Evolutionary conservation across 2,329 filamentous ascomycete species (phyloP).

Genomic region (Calonectria fujianensis): DNA sequence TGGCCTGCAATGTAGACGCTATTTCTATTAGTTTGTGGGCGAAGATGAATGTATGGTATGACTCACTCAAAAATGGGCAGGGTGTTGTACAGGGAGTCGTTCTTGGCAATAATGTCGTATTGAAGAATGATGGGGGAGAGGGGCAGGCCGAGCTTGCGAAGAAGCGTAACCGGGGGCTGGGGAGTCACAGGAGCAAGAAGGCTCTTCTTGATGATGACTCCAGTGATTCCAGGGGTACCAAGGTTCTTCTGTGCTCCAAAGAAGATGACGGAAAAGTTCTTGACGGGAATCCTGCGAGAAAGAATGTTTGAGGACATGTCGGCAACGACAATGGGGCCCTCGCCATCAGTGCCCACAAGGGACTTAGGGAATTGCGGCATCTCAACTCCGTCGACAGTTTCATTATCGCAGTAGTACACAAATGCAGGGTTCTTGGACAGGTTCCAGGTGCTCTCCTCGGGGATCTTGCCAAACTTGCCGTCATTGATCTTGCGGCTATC

Average conservation of each 20-base stretch:
- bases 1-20: constrained; percentile 93
- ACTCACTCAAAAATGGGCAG: constrained; percentile 90
- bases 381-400: constrained; percentile 95
- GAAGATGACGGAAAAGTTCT: constrained; percentile 89
- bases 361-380: constrained; percentile 83
- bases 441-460: constrained; percentile 84
- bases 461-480: constrained; percentile 91
- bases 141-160: constrained; percentile 85
- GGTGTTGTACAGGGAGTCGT: constrained; percentile 97
- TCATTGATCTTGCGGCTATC: constrained; percentile 80
- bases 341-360: constrained; percentile 76
- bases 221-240: constrained; percentile 88
- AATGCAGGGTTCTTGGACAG: constrained; percentile 81
- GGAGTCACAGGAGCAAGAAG: constrained; percentile 75
- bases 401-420: constrained; percentile 95
- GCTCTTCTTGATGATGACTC: constrained; percentile 88
- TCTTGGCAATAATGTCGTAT: constrained; percentile 91
- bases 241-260: constrained; percentile 97
- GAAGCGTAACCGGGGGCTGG: constrained; percentile 80
- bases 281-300: constrained; percentile 83
- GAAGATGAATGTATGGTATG: neutral
- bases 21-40: constrained; percentile 36
- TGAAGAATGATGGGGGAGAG: constrained; percentile 87
- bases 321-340: constrained; percentile 86
- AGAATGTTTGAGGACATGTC: constrained; percentile 98